Percentiles rank a stretch among this genome's conserved stretches.
Evolutionary conservation across 768 basidiomycete genomes (phyloP).

Genomic region (Lepiota brunneoincarnata): DNA sequence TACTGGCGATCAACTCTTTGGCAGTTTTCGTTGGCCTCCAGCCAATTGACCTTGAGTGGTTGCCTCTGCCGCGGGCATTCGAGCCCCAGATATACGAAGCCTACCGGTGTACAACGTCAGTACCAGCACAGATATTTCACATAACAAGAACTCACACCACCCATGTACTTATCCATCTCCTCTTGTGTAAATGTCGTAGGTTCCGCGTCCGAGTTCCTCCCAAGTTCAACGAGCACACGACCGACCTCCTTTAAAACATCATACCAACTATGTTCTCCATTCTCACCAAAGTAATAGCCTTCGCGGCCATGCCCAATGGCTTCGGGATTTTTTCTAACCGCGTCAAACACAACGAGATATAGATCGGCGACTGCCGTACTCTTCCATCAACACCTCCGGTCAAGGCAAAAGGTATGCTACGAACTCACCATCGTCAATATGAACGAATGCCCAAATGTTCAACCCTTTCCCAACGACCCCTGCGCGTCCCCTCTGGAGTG

Average conservation of each 20-base stretch:
- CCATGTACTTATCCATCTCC: conserved; percentile 39
- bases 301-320: conserved; percentile 38
- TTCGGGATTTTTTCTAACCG: conserved; percentile 21
- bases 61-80: conserved; percentile 43
- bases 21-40: conserved; percentile 45
- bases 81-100: conserved; percentile 14
- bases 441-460: conserved; percentile 53
- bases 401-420: too few relatives aligned
- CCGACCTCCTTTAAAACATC: conserved; percentile 36
- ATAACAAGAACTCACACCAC: conserved; percentile 17
- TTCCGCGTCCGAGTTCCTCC: conserved; percentile 31
- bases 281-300: conserved; percentile 51
- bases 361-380: conserved; percentile 39
- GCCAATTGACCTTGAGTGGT: conserved; percentile 41
- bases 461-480: conserved; percentile 52
- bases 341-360: conserved; percentile 40
- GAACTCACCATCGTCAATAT: conserved; percentile 48
- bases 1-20: too few relatives aligned
- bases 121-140: too few relatives aligned
- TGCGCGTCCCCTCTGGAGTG: conserved; percentile 40
- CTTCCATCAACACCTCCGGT: neutral
- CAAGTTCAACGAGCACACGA: conserved; percentile 34
- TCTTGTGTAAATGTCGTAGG: conserved; percentile 47
- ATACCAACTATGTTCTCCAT: conserved; percentile 40
- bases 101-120: neutral